These are phyloP conservation scores for Neovahlkampfia damariscottae DNA, from an alignment of 78 protist genomes.

Conservation along the genomic window DNA sequence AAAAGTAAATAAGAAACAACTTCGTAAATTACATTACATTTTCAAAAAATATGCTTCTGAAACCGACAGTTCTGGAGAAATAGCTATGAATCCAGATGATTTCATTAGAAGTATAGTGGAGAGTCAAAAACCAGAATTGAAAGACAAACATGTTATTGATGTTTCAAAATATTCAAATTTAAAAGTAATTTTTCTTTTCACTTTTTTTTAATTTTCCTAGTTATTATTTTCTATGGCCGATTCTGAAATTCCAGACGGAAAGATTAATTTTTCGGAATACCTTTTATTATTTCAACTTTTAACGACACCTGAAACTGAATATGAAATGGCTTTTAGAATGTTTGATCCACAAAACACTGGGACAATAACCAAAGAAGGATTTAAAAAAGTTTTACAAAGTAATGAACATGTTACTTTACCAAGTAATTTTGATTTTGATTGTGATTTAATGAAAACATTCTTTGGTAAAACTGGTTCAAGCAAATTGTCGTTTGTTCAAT, in stretches of 20 bases:
- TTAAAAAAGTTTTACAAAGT: background rate
- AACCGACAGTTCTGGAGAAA: too few relatives aligned
- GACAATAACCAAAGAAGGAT: conserved; percentile 6
- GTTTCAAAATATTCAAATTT: too few relatives aligned
- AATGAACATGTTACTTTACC: background rate
- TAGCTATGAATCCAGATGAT: too few relatives aligned
- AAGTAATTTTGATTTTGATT: conserved; percentile 3
- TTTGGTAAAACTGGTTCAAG: conserved; percentile 1
- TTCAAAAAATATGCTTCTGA: too few relatives aligned
- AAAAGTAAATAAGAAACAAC: too few relatives aligned
- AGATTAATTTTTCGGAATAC: conserved; percentile 12
- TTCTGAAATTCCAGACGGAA: conserved; percentile 16
- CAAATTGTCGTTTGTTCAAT: background rate
- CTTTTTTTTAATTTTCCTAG: too few relatives aligned
- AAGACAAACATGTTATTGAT: too few relatives aligned
- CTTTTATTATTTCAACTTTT: background rate
- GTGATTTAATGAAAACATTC: conserved; percentile 25
- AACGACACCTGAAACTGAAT: conserved; percentile 14
- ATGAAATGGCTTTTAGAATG: conserved; percentile 33
- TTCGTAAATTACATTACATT: too few relatives aligned
- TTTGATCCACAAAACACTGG: conserved; percentile 23
- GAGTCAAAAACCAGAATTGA: too few relatives aligned
- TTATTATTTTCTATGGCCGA: conserved; percentile 6
- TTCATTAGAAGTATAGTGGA: too few relatives aligned
- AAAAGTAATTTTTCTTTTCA: too few relatives aligned